Evolutionary conservation across 257 asterid species (phyloP).

Genomic region (Solanum appendiculatum): DNA sequence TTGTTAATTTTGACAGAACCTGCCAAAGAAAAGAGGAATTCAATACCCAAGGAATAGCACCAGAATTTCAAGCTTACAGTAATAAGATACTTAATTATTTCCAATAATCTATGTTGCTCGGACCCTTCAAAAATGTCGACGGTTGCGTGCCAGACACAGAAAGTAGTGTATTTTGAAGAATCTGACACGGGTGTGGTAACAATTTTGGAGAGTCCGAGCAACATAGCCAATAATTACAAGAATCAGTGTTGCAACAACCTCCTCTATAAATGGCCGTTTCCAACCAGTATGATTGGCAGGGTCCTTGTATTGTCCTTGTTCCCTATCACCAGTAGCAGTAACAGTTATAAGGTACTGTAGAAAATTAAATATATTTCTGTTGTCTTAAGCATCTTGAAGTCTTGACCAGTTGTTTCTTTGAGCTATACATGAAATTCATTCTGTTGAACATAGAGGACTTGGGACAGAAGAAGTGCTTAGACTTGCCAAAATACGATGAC

Average conservation of each 20-base stretch:
- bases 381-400: background rate
- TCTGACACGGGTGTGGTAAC: background rate
- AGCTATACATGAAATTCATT: background rate
- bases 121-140: background rate
- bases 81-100: background rate
- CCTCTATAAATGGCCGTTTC: slow-evolving; percentile 86
- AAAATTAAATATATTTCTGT: background rate
- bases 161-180: background rate
- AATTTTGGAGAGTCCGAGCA: background rate
- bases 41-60: background rate
- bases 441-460: background rate
- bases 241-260: slow-evolving; percentile 43
- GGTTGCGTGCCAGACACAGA: background rate
- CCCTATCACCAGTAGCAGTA: slow-evolving; percentile 38
- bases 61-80: background rate
- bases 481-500: background rate
- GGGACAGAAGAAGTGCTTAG: background rate
- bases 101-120: background rate
- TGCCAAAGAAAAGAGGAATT: slow-evolving; percentile 2
- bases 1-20: slow-evolving; percentile 60
- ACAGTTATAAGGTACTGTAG: background rate
- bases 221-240: background rate
- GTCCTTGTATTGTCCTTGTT: slow-evolving; percentile 74
- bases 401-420: background rate
- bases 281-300: slow-evolving; percentile 45